phyloP scores from a whole-genome alignment of 2,329 filamentous ascomycete species.

The Sphaerulina vaccinii region DNA sequence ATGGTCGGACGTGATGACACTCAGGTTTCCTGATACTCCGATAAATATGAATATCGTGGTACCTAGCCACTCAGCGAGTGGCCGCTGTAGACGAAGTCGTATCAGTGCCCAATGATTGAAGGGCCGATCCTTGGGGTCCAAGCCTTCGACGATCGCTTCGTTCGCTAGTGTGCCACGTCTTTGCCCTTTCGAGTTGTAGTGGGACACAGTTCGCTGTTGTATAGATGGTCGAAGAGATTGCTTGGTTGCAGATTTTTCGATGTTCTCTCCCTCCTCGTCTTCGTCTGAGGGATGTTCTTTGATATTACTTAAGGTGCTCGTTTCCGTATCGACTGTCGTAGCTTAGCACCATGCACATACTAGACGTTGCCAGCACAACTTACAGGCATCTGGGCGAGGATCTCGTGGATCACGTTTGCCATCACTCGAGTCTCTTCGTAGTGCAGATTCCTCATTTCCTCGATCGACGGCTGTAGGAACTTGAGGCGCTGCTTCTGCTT shows the following conservation, averaged over 20 bases:
- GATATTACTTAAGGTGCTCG: conserved; percentile 2
- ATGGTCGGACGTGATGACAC: conserved; percentile 43
- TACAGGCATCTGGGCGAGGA: conserved; percentile 6
- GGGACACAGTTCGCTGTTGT: conserved; percentile 6
- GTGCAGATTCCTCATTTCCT: background rate
- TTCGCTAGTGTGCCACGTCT: conserved; percentile 13
- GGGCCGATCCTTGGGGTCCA: conserved; percentile 12
- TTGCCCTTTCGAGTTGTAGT: conserved; percentile 13
- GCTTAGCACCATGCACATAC: background rate
- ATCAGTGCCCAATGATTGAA: conserved; percentile 54
- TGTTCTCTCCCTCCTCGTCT: background rate
- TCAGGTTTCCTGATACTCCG: conserved; percentile 31
- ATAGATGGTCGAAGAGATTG: conserved; percentile 2
- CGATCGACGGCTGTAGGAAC: conserved; percentile 17
- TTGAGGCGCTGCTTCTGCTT: conserved; percentile 29
- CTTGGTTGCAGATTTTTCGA: background rate
- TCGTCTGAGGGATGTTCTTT: conserved; percentile 6
- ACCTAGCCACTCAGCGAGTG: conserved; percentile 61
- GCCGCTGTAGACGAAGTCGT: conserved; percentile 55
- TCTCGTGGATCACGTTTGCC: conserved; percentile 11
- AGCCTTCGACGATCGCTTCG: conserved; percentile 10
- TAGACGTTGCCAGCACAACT: background rate
- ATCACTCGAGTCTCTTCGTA: background rate
- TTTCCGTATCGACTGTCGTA: conserved; percentile 10
- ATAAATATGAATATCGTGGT: conserved; percentile 38